These are phyloP conservation scores for Calonectria naviculata DNA, from an alignment of 2,329 filamentous ascomycete genomes.

Conservation along the genomic window DNA sequence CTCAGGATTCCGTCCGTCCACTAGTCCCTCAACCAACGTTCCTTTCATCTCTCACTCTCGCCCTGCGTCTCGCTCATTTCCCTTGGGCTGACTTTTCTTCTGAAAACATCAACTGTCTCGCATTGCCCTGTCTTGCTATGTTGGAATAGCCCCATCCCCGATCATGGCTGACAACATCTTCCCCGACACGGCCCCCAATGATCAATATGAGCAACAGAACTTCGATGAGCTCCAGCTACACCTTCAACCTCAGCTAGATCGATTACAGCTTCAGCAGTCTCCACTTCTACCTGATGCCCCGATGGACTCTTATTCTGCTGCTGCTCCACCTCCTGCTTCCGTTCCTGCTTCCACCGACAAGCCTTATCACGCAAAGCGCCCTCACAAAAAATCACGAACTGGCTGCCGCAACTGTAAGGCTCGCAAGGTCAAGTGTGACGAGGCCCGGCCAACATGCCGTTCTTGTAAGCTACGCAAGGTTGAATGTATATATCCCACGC, in stretches of 20 bases:
- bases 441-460: conserved; percentile 60
- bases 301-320: neutral
- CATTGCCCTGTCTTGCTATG: neutral
- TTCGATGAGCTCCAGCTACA: neutral
- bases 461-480: conserved; percentile 60
- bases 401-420: conserved; percentile 67
- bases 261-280: neutral
- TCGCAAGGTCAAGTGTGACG: conserved; percentile 67
- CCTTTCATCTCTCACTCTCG: neutral
- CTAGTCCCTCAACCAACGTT: neutral
- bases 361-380: conserved; percentile 57
- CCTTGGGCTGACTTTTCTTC: neutral
- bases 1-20: neutral
- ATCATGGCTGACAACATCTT: conserved; percentile 9
- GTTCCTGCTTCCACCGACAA: neutral
- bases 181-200: neutral
- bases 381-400: conserved; percentile 65
- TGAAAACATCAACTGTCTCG: neutral
- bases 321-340: neutral
- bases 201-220: neutral
- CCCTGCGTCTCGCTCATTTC: neutral
- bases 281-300: neutral
- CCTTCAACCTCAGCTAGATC: neutral
- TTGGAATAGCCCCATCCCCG: neutral
- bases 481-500: conserved; percentile 57